Percentiles rank a stretch among this genome's conserved stretches.
Evolutionary conservation across 1,284 basidiomycete genomes (phyloP).

Genomic region (Phylloporus gajari): DNA sequence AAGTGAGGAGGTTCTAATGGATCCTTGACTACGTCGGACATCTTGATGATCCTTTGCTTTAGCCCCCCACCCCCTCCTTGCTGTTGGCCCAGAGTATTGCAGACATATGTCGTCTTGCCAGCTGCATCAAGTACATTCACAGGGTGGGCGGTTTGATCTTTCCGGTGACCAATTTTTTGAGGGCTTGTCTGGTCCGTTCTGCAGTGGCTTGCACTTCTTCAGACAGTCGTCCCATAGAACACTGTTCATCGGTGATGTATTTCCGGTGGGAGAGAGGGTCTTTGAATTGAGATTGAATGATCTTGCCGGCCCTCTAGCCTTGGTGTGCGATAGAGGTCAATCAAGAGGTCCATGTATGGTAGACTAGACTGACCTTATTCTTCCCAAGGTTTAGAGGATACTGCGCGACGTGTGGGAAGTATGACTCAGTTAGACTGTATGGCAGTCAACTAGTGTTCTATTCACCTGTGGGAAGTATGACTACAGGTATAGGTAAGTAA

Average conservation of each 20-base stretch:
- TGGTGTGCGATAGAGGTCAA: conserved; percentile 84
- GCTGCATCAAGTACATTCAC: conserved; percentile 85
- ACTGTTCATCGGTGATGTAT: conserved; percentile 82
- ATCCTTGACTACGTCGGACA: conserved; percentile 97
- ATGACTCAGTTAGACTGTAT: too few species aligned
- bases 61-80: conserved; percentile 71
- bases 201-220: conserved; percentile 90
- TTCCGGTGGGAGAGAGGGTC: conserved; percentile 93
- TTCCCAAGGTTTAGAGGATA: conserved; percentile 96
- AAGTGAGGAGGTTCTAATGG: conserved; percentile 96
- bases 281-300: conserved; percentile 95
- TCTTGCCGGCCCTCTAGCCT: conserved; percentile 87
- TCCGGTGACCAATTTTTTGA: conserved; percentile 93
- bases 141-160: conserved; percentile 97
- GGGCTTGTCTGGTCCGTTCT: conserved; percentile 88
- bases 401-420: too few species aligned
- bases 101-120: conserved; percentile 87
- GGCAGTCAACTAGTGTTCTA: too few species aligned
- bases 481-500: too few species aligned
- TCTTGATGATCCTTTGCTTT: conserved; percentile 98
- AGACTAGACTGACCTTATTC: conserved; percentile 72
- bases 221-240: conserved; percentile 89
- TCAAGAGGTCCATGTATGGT: neutral
- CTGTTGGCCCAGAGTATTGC: conserved; percentile 95
- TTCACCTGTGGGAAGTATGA: too few species aligned